Evolutionary conservation across 768 basidiomycete genomes (phyloP).

Genomic region (Calocybe cyanea): DNA sequence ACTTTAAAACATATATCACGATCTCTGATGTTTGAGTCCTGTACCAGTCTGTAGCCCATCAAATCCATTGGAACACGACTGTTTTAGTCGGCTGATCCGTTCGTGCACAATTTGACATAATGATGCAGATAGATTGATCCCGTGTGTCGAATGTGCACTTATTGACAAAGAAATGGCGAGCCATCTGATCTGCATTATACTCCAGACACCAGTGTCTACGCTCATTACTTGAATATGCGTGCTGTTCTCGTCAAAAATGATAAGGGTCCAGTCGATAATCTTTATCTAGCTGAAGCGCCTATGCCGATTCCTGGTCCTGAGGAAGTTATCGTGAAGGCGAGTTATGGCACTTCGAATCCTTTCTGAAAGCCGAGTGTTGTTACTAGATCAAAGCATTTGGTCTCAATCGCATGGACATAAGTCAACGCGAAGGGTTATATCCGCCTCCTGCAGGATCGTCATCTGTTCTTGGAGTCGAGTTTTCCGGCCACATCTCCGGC

Average conservation of each 20-base stretch:
- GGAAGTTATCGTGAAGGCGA: slow-evolving; percentile 79
- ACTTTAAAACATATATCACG: background rate
- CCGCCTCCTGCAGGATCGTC: slow-evolving; percentile 75
- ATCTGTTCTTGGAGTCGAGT: slow-evolving; percentile 82
- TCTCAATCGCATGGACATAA: slow-evolving; percentile 85
- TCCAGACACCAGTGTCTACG: background rate
- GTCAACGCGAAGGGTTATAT: slow-evolving; percentile 70
- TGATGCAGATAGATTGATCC: background rate
- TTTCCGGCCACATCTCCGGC: slow-evolving; percentile 62
- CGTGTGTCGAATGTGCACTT: background rate
- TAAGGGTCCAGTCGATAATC: slow-evolving; percentile 69
- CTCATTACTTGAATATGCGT: slow-evolving; percentile 50
- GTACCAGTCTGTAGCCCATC: no score
- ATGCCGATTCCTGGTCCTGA: slow-evolving; percentile 54
- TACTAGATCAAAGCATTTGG: slow-evolving; percentile 75
- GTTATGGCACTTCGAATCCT: background rate
- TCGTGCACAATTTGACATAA: background rate
- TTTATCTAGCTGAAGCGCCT: slow-evolving; percentile 71
- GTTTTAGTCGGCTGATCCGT: no score
- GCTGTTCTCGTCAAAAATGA: slow-evolving; percentile 76
- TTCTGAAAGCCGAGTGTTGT: background rate
- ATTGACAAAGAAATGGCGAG: no score
- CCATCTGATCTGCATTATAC: no score
- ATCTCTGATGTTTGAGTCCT: background rate
- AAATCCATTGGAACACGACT: no score